These are phyloP conservation scores for Vachellia collinsii DNA, from an alignment of 306 rosid species.

Conservation along the genomic window DNA sequence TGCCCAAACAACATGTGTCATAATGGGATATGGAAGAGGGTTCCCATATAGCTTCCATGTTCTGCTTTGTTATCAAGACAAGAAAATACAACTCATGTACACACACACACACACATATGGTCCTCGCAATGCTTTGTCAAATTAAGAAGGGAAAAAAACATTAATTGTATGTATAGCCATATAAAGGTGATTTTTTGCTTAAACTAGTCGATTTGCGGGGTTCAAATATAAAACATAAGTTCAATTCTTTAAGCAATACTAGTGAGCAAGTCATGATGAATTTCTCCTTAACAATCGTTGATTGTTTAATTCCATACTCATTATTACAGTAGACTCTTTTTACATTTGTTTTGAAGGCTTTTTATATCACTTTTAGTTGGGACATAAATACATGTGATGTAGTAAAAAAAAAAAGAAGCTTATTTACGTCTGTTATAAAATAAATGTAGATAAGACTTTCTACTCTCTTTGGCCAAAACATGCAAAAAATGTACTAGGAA, in stretches of 20 bases:
- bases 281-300: background rate
- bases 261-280: background rate
- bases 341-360: too few relatives aligned
- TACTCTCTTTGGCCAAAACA: too few relatives aligned
- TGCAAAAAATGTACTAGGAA: too few relatives aligned
- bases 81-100: slow-evolving; percentile 72
- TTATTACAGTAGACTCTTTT: too few relatives aligned
- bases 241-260: background rate
- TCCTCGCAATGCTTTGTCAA: background rate
- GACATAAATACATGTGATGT: too few relatives aligned
- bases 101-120: background rate
- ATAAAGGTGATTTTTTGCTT: background rate
- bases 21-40: background rate
- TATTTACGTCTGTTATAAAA: too few relatives aligned
- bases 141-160: background rate
- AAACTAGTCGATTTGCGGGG: background rate
- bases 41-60: slow-evolving; percentile 45
- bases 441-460: too few relatives aligned
- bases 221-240: background rate
- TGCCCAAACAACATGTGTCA: slow-evolving; percentile 55
- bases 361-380: too few relatives aligned
- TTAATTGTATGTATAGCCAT: background rate
- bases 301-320: too few relatives aligned
- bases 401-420: too few relatives aligned
- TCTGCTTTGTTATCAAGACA: slow-evolving; percentile 83